These are phyloP conservation scores for Cryptomeria japonica DNA, from an alignment of 75 land plant genomes.

Conservation along the genomic window DNA sequence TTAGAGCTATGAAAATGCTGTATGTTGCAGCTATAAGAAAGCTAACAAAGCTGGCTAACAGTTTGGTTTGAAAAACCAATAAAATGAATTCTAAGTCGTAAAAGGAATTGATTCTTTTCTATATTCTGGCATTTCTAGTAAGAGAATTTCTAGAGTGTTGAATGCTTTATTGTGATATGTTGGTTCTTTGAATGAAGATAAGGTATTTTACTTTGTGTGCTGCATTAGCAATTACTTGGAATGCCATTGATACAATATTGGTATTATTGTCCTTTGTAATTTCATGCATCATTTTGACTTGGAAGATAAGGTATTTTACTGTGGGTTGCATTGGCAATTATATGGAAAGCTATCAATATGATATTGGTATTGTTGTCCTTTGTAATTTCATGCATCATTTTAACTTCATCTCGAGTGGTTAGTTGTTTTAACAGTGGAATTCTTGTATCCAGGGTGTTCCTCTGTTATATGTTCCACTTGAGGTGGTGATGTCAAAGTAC, in stretches of 20 bases:
- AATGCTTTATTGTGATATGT: not conserved
- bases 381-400: not conserved
- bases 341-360: not conserved
- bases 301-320: not conserved
- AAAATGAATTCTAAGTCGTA: not conserved
- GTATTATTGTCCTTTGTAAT: not conserved
- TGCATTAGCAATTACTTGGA: slow-evolving; percentile 3
- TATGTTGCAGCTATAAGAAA: not conserved
- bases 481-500: slow-evolving; percentile 93
- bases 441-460: slow-evolving; percentile 76
- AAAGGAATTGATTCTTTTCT: not conserved
- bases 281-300: not conserved
- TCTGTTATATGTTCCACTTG: slow-evolving; percentile 90
- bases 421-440: not conserved
- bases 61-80: not conserved
- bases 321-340: not conserved
- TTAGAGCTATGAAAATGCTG: not conserved
- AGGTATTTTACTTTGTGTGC: not conserved
- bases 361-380: not conserved
- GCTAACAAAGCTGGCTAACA: not conserved
- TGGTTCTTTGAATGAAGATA: not conserved
- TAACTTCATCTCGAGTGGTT: not conserved
- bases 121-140: not conserved
- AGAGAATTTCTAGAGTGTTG: not conserved
- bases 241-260: not conserved